These are phyloP conservation scores for Aurantiochytrium sp. DNA, from an alignment of 108 stramenopile species.

Conservation along the genomic window DNA sequence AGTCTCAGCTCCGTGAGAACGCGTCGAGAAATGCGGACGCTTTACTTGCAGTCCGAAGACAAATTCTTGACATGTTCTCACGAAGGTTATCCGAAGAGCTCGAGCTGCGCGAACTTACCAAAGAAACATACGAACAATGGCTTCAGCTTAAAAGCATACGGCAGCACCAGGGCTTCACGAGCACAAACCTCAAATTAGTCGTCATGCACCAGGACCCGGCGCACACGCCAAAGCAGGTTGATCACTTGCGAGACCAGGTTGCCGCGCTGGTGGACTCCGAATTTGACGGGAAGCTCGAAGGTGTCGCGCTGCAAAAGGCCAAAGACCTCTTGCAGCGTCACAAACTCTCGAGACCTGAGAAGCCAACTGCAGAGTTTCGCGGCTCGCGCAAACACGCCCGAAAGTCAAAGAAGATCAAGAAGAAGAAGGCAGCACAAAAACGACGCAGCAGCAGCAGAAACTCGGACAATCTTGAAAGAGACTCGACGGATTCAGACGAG, in stretches of 20 bases:
- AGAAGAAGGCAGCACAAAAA: background rate
- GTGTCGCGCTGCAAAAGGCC: background rate
- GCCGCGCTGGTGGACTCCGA: background rate
- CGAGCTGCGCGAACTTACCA: background rate
- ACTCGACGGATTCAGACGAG: no score
- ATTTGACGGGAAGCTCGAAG: background rate
- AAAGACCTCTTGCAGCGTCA: background rate
- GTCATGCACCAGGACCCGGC: background rate
- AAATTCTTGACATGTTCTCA: constrained; percentile 16
- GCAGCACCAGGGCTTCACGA: background rate
- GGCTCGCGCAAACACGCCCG: no score
- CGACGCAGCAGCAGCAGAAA: no score
- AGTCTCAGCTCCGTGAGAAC: background rate
- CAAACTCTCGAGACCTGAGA: background rate
- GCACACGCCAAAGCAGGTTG: background rate
- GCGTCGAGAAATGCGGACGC: background rate
- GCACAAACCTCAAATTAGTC: background rate
- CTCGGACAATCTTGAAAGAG: no score
- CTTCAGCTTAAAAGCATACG: background rate
- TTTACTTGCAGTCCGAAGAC: background rate
- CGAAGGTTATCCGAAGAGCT: background rate
- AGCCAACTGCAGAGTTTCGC: no score
- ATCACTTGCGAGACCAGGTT: background rate
- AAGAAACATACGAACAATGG: background rate
- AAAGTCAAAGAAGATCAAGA: no score